Percentiles rank a stretch among this genome's conserved stretches.
phyloP scores from a whole-genome alignment of 2,329 filamentous ascomycete genomes.

The Mycocentrospora acerina region DNA sequence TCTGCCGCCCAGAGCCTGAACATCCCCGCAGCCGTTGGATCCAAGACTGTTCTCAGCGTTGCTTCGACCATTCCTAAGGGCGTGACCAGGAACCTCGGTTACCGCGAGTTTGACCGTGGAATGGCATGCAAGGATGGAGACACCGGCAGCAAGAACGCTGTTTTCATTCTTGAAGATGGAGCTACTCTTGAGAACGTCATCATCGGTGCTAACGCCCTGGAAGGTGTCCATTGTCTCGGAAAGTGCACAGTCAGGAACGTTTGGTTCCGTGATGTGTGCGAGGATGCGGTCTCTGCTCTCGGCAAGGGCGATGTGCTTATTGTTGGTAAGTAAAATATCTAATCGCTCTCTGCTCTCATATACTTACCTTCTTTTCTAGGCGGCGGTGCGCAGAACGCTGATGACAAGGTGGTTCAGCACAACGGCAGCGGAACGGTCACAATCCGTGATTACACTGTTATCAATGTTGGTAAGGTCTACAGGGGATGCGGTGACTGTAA shows the following conservation, averaged over 20 bases:
- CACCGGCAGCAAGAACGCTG: slow-evolving; percentile 34
- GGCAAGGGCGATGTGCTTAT: slow-evolving; percentile 29
- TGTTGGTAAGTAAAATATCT: too few relatives aligned
- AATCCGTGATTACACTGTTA: slow-evolving; percentile 28
- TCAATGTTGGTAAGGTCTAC: slow-evolving; percentile 50
- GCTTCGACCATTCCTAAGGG: background rate
- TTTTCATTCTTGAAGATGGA: slow-evolving; percentile 53
- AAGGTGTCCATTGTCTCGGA: slow-evolving; percentile 52
- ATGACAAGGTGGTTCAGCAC: slow-evolving; percentile 36
- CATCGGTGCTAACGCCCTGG: slow-evolving; percentile 52
- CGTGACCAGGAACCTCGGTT: background rate
- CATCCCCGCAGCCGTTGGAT: background rate
- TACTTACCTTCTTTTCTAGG: too few relatives aligned
- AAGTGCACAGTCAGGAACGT: slow-evolving; percentile 43
- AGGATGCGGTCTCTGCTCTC: slow-evolving; percentile 13
- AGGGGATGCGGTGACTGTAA: slow-evolving; percentile 46
- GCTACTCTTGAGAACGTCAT: slow-evolving; percentile 54
- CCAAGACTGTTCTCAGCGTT: too few relatives aligned
- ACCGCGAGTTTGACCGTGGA: slow-evolving; percentile 5
- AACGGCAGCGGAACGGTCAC: slow-evolving; percentile 29
- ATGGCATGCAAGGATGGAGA: background rate
- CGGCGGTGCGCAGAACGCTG: slow-evolving; percentile 26
- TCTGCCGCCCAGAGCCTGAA: slow-evolving; percentile 1
- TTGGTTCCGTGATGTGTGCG: slow-evolving; percentile 25
- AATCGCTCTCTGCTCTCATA: too few relatives aligned